Base-by-base conservation (phyloP, 2,329 filamentous ascomycete species). In the Ascosphaera apis region DNA sequence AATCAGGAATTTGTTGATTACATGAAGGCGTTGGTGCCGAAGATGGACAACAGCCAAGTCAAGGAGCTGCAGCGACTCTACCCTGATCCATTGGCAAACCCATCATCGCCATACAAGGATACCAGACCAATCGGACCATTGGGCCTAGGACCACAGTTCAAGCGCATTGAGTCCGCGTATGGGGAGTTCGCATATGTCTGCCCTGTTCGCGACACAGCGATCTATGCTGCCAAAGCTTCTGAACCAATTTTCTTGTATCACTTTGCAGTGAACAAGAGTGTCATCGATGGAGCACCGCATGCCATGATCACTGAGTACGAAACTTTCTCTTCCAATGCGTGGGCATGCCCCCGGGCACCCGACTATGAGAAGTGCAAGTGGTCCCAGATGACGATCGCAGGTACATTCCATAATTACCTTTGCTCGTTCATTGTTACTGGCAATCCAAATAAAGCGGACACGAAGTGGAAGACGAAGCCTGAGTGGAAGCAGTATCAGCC, bases 11-110 rank as follows among this genome's bases (percentile, higher is more conserved):
- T 79, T 48, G 58, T 58, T 2, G 40, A 49, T 2, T 78, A 80
- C 51, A 79, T 78, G 58, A 49, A 53, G 0, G 57, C 53, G 0
- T 62, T 82, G 7, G 62, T 81, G 9, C 75, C 75, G 0, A 55
- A 58, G 2, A 54, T 79, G 11, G 56, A 58, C 2, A 41, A 51
- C 0, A 45, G 53, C 1, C 72, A 77, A 42, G 51, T 77, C 8
- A 49, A 58, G 21, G 55, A 50, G 1, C 61, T 82, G 17, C 56
- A 69, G n/a, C 42, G 47, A 0, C 54, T 78, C 2, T 82, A 81
- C 45, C 72, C 74, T 0, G 67, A 73, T 40, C 68, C 72, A 0
- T 55, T 53, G 12, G 52, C 50, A 1, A 37, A 56, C 40, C 43
- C 48, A 0, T 45, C 48, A 2, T 61, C 56, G 8, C 52, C 55